phyloP scores from a whole-genome alignment of 1,284 basidiomycete species.

The Rhodotorula sp. region DNA sequence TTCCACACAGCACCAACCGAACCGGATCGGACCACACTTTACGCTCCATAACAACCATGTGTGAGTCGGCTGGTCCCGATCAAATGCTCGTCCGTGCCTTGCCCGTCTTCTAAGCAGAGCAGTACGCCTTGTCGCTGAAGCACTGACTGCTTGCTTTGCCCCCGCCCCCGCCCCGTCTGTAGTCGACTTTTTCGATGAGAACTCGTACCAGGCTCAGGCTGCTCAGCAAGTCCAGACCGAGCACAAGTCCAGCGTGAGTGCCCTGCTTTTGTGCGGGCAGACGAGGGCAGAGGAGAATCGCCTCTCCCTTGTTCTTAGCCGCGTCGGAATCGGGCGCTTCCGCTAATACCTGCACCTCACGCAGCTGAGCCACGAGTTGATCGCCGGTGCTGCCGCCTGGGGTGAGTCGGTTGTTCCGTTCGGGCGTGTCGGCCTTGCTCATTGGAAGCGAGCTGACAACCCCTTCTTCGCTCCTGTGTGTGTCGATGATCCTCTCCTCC shows the following conservation, averaged over 20 bases:
- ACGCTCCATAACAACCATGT: too few species aligned
- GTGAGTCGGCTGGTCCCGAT: too few species aligned
- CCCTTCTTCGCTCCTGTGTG: too few species aligned
- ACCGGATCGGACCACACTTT: too few species aligned
- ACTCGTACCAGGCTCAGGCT: conserved; percentile 30
- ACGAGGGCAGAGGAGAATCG: not conserved
- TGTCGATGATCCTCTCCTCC: conserved; percentile 1
- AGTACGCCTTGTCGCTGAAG: not conserved
- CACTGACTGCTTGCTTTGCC: not conserved
- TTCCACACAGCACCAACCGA: too few species aligned
- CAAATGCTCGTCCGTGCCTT: too few species aligned
- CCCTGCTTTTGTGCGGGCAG: not conserved
- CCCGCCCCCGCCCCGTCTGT: not conserved
- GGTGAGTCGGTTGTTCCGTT: not conserved
- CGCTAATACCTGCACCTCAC: too few species aligned
- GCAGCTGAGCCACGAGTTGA: conserved; percentile 30
- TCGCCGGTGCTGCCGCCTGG: conserved; percentile 31
- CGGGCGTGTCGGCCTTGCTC: too few species aligned
- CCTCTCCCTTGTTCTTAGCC: not conserved
- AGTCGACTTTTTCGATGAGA: conserved; percentile 17
- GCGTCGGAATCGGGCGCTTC: too few species aligned
- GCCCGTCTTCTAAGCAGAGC: too few species aligned
- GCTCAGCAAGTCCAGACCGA: conserved; percentile 14
- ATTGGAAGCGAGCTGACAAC: too few species aligned
- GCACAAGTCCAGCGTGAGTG: conserved; percentile 1